A percentile compares a stretch with the other conserved stretches of the same genome.
phyloP scores from a whole-genome alignment of 345 rosid genomes.

The Turnera subulata region DNA sequence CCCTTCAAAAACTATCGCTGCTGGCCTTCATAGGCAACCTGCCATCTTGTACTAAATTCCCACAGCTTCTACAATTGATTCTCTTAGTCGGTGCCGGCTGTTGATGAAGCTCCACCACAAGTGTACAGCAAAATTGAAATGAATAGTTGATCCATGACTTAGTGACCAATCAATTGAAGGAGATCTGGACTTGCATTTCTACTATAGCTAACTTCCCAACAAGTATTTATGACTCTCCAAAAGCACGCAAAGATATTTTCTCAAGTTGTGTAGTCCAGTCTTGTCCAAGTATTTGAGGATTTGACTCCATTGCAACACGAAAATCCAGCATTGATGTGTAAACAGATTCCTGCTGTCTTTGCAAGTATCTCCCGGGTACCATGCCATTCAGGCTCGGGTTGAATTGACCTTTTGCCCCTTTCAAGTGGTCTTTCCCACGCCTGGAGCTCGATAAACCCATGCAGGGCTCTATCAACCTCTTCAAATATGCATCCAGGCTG shows the following conservation, averaged over 20 bases:
- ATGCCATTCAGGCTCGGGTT: constrained; percentile 15
- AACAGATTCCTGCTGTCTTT: constrained; percentile 24
- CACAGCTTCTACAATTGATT: constrained; percentile 19
- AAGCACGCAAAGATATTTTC: constrained; percentile 48
- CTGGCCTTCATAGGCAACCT: constrained; percentile 14
- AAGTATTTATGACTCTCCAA: constrained; percentile 30
- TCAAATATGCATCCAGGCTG: constrained; percentile 64
- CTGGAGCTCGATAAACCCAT: constrained; percentile 54
- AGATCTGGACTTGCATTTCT: constrained; percentile 6
- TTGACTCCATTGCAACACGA: constrained; percentile 50
- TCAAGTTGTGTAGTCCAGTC: constrained; percentile 68
- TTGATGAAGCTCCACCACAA: neutral
- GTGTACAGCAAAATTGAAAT: constrained; percentile 27
- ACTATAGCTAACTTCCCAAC: constrained; percentile 12
- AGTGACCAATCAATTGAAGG: constrained; percentile 9
- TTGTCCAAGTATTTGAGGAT: constrained; percentile 66
- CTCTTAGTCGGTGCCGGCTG: constrained; percentile 6
- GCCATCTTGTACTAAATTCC: constrained; percentile 14
- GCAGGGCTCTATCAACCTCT: constrained; percentile 67
- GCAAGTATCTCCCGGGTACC: constrained; percentile 22
- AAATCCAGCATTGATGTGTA: constrained; percentile 54
- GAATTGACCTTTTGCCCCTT: constrained; percentile 19
- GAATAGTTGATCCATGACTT: constrained; percentile 14
- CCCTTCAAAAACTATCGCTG: constrained; percentile 10
- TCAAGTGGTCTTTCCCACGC: constrained; percentile 21